Base-by-base conservation (phyloP, 164 flowering plant species). In the Aristolochia contorta region DNA sequence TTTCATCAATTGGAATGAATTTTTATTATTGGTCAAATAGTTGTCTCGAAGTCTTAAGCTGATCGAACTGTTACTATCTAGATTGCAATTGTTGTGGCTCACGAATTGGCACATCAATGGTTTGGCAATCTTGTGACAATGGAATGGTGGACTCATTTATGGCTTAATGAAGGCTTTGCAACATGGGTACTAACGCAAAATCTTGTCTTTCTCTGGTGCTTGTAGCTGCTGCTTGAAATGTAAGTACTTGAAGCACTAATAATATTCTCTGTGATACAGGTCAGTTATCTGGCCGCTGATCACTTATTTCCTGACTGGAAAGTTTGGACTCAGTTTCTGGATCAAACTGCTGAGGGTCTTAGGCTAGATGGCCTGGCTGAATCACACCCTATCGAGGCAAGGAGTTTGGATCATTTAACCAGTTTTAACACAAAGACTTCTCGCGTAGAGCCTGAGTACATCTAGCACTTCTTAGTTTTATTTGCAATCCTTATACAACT, bases 71-170 rank as follows among this genome's bases (percentile, higher is more conserved):
- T 68, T 66, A 23, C 69, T 41, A 60, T 55, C n/a, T 71, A 94
- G 97, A 87, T 91, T 71, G 89, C 97, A 18, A 79, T 79, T 63
- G 91, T 85, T 47, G 97, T 94, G 23, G 97, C 99, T 30, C 99
- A 94, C 80, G 99, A 94, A 71, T 77, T 94, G 64, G 99, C 97
- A 12, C 99, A 94, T 59, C 99, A 94, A 63, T 94, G 99, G 99
- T 94, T 94, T 77, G 99, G 99, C 41, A 94, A 94, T 78, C 99
- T 94, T 69, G 99, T 94, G 30, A 94, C 99, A 3, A 94, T 94
- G 99, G 99, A 94, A 61, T 94, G 99, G 99, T 94, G 99, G 99
- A 91, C 97, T 0, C 93, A 94, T 71, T 77, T 94, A 55, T 94
- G 99, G 99, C 79, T 94, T 56, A 94, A 94, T 72, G 99, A 94